Evolutionary conservation across 2,329 filamentous ascomycete genomes (phyloP), one percentile per base, ranked within the genome.

Genomic region (Cercospora zeae-maydis): DNA sequence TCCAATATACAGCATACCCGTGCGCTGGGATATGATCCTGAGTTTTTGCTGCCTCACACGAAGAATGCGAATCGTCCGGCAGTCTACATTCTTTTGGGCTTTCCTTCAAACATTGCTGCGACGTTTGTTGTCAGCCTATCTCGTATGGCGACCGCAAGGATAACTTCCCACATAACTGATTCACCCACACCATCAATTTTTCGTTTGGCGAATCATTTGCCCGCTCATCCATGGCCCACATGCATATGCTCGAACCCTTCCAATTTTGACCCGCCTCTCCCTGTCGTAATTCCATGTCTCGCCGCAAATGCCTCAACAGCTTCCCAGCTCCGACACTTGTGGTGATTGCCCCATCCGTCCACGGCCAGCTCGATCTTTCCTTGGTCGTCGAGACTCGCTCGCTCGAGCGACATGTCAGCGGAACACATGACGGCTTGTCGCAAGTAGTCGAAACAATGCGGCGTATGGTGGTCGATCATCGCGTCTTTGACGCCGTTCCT

Each of bases 361-460:
- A 62, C 60, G 3, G 55, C 60, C 14, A 56, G 21, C 21, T 58
- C 42, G n/a, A 56, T 19, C 31, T 27, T 49, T 19, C 59, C 59
- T 5, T 51, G 39, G 6, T 30, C 39, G 21, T 61, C 59, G 4
- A 49, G 33, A 9, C 45, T 45, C 31, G 53, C 53, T 57, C 55
- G 47, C 42, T 61, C 59, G 34, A 61, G 21, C 0, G 59, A 56
- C 59, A 61, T 49, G 27, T 61, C 59, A 6, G 51, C 59, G 5
- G 59, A 45, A 33, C 59, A 61, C 59, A 57, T 61, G 11, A 61
- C 16, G 2, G 59, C 59, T 51, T 61, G 59, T 8, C 59, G 30
- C 1, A 61, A 21, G 19, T 61, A 61, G 11, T 61, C 59, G 21
- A 61, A 61, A 33, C 59, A 61, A 30, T 61, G 59, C 9, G 34